Percentiles rank a stretch among this genome's conserved stretches.
Evolutionary conservation across 1,284 basidiomycete genomes (phyloP).

Genomic region (Hemileia vastatrix): DNA sequence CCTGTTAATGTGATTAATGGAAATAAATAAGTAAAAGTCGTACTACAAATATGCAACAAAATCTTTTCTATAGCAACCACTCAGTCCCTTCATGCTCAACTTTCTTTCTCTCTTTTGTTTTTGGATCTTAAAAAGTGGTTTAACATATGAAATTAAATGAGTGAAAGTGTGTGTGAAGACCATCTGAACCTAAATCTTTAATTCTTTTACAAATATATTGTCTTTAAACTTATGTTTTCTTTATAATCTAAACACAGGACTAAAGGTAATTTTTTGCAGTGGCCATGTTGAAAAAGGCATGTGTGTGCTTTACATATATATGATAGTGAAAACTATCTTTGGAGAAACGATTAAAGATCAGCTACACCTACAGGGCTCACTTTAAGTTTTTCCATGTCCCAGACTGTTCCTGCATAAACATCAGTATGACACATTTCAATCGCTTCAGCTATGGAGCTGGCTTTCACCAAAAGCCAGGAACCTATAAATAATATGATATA

Average conservation of each 20-base stretch:
- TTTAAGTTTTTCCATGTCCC: neutral
- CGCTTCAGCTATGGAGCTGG: neutral
- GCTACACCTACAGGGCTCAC: neutral
- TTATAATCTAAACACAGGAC: too few relatives aligned
- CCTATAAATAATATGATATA: neutral
- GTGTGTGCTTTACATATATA: too few relatives aligned
- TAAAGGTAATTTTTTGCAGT: too few relatives aligned
- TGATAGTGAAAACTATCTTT: too few relatives aligned
- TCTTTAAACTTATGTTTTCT: too few relatives aligned
- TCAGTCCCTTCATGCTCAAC: neutral
- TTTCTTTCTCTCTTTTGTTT: too few relatives aligned
- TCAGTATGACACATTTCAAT: slow-evolving; percentile 1
- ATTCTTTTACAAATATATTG: neutral
- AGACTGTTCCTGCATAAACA: neutral
- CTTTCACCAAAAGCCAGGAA: slow-evolving; percentile 7
- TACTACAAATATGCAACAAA: neutral
- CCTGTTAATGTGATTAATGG: too few relatives aligned
- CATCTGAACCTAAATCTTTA: neutral
- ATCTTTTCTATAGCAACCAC: neutral
- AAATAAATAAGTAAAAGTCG: neutral
- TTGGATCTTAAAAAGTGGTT: too few relatives aligned
- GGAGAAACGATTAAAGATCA: too few relatives aligned
- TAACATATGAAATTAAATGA: too few relatives aligned
- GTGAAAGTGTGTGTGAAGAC: too few relatives aligned
- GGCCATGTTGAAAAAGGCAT: too few relatives aligned